phyloP scores from a whole-genome alignment of 352 stramenopile genomes.

The Globisporangium sylvaticum region DNA sequence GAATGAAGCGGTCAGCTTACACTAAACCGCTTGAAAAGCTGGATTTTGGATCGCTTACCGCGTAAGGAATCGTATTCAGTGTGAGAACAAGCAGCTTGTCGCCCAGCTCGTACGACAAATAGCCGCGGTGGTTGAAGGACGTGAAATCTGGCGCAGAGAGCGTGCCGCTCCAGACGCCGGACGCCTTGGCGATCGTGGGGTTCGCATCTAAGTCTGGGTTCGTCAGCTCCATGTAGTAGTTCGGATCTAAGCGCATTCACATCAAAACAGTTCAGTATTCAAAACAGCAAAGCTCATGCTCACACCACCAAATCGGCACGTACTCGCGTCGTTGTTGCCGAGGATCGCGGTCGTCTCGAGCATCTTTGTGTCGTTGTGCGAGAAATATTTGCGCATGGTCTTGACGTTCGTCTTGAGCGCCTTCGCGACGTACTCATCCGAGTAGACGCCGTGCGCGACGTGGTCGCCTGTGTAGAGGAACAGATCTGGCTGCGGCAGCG shows the following conservation, averaged over 20 bases:
- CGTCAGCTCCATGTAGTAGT: conserved; percentile 78
- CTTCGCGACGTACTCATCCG: conserved; percentile 53
- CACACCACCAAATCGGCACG: not conserved
- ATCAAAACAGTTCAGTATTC: conserved; percentile 20
- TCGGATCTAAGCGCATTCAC: conserved; percentile 28
- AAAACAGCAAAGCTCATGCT: not conserved
- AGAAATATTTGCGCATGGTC: conserved; percentile 65
- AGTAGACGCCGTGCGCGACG: conserved; percentile 55
- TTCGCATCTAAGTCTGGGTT: conserved; percentile 45
- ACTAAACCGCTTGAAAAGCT: not conserved
- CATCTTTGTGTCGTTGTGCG: conserved; percentile 22
- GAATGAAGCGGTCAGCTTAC: conserved; percentile 29
- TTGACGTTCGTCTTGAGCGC: conserved; percentile 63
- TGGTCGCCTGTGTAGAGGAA: conserved; percentile 86
- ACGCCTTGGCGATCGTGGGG: conserved; percentile 52
- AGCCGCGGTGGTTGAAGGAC: conserved; percentile 50
- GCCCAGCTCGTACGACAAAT: conserved; percentile 60
- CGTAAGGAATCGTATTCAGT: conserved; percentile 80
- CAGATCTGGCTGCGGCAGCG: conserved; percentile 54
- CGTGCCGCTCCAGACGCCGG: conserved; percentile 41
- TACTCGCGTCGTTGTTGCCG: conserved; percentile 74
- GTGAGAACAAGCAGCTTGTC: conserved; percentile 63
- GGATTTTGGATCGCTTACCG: conserved; percentile 44
- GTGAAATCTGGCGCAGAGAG: conserved; percentile 48
- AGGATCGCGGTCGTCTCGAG: conserved; percentile 70